phyloP scores from a whole-genome alignment of 441 rosid genomes.

The Gossypium trilobum region DNA sequence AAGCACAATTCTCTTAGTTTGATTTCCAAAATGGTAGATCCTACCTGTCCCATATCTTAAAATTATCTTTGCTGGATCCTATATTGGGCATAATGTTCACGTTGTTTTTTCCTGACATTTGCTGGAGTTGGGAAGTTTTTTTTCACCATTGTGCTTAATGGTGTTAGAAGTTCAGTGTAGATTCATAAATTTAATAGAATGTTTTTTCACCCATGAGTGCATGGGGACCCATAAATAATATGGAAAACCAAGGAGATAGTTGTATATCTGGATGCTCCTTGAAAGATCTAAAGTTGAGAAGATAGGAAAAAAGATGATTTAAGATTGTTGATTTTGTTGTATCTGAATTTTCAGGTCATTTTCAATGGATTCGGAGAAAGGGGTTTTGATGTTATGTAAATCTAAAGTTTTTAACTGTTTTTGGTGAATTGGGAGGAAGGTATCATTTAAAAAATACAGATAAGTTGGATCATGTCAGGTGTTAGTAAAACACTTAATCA shows the following conservation, averaged over 20 bases:
- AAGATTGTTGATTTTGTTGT: background rate
- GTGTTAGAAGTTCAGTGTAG: background rate
- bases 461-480: background rate
- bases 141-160: background rate
- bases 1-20: background rate
- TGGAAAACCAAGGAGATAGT: background rate
- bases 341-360: background rate
- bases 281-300: background rate
- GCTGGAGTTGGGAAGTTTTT: background rate
- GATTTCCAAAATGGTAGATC: slow-evolving; percentile 1
- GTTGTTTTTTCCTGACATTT: background rate
- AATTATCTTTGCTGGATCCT: background rate
- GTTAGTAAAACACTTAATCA: background rate
- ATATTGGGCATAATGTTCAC: background rate
- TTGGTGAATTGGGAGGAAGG: background rate
- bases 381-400: background rate
- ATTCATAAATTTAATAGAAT: background rate
- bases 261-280: background rate
- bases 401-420: background rate
- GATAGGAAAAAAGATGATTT: background rate
- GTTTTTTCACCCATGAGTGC: background rate
- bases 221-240: background rate
- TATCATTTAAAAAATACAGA: background rate
- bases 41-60: background rate
- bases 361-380: background rate